Conservation (phyloP, 2,329 filamentous ascomycete genomes). For the Hypomyces rosellus region DNA sequence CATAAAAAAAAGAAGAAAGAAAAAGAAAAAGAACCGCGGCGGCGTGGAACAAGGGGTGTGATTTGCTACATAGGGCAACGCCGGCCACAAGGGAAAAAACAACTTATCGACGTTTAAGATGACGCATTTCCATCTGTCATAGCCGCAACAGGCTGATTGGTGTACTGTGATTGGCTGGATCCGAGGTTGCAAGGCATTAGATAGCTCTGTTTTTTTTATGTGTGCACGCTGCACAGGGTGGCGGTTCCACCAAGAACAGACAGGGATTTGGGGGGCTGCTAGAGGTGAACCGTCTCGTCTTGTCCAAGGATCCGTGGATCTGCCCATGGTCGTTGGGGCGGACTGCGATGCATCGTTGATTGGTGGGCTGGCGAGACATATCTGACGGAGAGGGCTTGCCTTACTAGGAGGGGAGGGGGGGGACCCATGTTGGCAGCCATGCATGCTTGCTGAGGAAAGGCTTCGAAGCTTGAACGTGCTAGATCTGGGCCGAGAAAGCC, state of each 20-base stretch:
- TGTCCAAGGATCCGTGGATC: constrained; percentile 4
- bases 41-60: too few relatives aligned
- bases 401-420: too few relatives aligned
- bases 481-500: too few relatives aligned
- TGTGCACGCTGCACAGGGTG: constrained; percentile 1
- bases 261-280: constrained; percentile 5
- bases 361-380: neutral
- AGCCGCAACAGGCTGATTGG: constrained; percentile 8
- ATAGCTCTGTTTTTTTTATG: too few relatives aligned
- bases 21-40: too few relatives aligned
- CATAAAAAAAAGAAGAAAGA: too few relatives aligned
- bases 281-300: too few relatives aligned
- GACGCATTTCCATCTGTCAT: constrained; percentile 26
- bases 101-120: constrained; percentile 15
- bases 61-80: too few relatives aligned
- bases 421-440: too few relatives aligned
- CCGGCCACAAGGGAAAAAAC: neutral
- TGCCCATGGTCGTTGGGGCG: neutral
- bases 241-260: constrained; percentile 2
- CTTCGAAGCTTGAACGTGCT: neutral
- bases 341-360: constrained; percentile 1
- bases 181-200: neutral
- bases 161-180: constrained; percentile 9
- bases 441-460: too few relatives aligned
- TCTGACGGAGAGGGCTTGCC: constrained; percentile 4